Percentiles rank a stretch among this genome's conserved stretches.
Conservation (phyloP, 495 filamentous ascomycete genomes). For the Aspergillus saccharolyticus region DNA sequence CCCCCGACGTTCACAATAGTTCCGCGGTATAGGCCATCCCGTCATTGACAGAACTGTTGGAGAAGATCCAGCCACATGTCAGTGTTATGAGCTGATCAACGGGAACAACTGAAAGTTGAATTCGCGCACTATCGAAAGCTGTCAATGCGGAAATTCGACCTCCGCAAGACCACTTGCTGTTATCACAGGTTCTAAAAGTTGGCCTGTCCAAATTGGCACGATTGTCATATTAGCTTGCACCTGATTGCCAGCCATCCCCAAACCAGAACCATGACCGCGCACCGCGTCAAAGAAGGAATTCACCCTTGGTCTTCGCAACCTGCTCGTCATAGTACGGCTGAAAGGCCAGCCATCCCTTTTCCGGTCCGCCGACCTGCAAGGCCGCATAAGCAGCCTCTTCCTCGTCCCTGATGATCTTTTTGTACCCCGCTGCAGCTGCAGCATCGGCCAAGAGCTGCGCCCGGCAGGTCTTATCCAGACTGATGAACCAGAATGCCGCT, state of each 20-base stretch:
- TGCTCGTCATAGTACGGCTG: slow-evolving; percentile 20
- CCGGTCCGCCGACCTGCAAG: slow-evolving; percentile 22
- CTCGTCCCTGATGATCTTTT: slow-evolving; percentile 47
- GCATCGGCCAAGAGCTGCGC: slow-evolving; percentile 55
- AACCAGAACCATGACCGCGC: neutral
- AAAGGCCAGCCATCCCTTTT: slow-evolving; percentile 21
- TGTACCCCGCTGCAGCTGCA: slow-evolving; percentile 39
- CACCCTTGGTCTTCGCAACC: neutral
- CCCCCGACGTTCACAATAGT: neutral
- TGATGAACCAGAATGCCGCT: slow-evolving; percentile 57
- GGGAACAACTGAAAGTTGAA: no score
- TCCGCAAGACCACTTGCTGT: no score
- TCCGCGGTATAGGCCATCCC: neutral
- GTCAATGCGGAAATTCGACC: no score
- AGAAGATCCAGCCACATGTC: neutral
- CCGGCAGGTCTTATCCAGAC: slow-evolving; percentile 55
- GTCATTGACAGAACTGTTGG: neutral
- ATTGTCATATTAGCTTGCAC: neutral
- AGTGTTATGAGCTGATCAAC: neutral
- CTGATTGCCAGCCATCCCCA: neutral
- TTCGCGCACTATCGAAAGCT: neutral
- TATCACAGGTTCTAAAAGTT: neutral
- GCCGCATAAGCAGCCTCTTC: slow-evolving; percentile 46
- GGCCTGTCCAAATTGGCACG: neutral
- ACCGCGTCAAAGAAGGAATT: neutral